Evolutionary conservation across 441 rosid species (phyloP).

Genomic region (Erodium trifolium): DNA sequence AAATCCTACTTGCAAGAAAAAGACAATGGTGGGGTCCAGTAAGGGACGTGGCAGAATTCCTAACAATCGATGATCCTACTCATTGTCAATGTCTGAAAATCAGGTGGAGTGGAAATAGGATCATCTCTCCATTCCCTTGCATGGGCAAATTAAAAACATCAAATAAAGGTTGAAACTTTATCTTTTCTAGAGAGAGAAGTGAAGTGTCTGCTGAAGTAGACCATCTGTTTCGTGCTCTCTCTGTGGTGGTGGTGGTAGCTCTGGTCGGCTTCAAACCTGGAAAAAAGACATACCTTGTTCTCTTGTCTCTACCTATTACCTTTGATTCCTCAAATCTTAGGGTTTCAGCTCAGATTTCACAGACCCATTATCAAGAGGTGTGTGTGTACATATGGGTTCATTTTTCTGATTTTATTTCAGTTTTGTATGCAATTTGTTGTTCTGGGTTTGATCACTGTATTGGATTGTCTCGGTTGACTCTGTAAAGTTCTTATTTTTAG

Average conservation of each 20-base stretch:
- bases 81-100: constrained; percentile 3
- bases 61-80: neutral
- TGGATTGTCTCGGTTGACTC: neutral
- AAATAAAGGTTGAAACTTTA: neutral
- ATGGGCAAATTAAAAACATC: neutral
- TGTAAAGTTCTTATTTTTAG: neutral
- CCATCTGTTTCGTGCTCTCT: neutral
- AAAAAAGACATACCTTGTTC: neutral
- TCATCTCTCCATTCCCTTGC: neutral
- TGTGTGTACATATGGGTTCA: neutral
- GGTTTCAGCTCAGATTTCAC: neutral
- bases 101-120: neutral
- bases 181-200: constrained; percentile 4
- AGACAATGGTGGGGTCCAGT: neutral
- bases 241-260: neutral
- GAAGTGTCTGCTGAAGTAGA: constrained; percentile 2
- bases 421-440: neutral
- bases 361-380: neutral
- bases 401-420: neutral
- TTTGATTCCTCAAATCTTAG: neutral
- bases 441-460: neutral
- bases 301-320: neutral
- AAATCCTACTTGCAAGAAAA: too few species aligned
- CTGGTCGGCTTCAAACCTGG: neutral
- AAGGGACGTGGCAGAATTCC: neutral